Conservation (phyloP, 768 basidiomycete species). For the Rhizopogon rudus region DNA sequence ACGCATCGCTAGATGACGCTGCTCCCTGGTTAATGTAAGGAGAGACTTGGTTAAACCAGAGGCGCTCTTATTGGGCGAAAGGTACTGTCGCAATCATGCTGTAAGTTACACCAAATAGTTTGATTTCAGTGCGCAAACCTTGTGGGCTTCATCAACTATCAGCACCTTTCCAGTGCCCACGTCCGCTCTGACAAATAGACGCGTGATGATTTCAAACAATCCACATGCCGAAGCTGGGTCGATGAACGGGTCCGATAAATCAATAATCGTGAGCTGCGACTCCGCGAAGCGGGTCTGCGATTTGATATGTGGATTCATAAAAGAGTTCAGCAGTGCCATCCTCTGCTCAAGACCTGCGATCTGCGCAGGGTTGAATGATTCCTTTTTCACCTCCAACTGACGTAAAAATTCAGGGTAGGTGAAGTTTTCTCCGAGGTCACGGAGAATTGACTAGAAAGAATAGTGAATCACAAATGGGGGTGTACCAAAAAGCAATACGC, state of each 20-base stretch:
- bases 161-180: conserved; percentile 62
- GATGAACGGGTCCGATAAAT: conserved; percentile 70
- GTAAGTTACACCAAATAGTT: background rate
- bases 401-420: conserved; percentile 45
- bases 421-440: conserved; percentile 59
- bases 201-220: conserved; percentile 63
- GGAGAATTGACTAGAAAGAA: conserved; percentile 48
- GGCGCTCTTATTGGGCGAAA: conserved; percentile 40
- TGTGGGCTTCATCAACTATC: conserved; percentile 74
- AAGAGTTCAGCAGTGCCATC: conserved; percentile 54
- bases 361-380: conserved; percentile 54
- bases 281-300: conserved; percentile 38
- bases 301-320: conserved; percentile 42
- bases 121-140: conserved; percentile 32
- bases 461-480: background rate
- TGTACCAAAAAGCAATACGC: conserved; percentile 14
- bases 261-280: conserved; percentile 63
- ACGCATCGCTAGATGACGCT: conserved; percentile 68
- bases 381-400: conserved; percentile 40
- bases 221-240: conserved; percentile 64
- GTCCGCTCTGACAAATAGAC: conserved; percentile 58
- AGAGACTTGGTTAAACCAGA: conserved; percentile 56
- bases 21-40: conserved; percentile 57
- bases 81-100: conserved; percentile 41
- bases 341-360: conserved; percentile 55